phyloP scores from a whole-genome alignment of 345 rosid species.

The Mercurialis annua region DNA sequence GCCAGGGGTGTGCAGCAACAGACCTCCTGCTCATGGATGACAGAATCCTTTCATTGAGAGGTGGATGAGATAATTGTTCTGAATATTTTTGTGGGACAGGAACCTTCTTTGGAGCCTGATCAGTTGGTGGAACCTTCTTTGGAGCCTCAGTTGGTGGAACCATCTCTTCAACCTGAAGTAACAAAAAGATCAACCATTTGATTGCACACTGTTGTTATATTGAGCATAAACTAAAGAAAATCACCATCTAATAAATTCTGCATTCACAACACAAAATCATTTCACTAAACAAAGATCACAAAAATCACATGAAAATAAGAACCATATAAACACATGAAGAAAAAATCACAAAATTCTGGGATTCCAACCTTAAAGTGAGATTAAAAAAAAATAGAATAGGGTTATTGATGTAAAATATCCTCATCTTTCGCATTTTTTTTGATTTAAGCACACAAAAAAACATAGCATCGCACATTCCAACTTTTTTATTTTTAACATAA shows the following conservation, averaged over 20 bases:
- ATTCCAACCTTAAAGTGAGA: background rate
- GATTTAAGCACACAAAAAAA: too few species aligned
- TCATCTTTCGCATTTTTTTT: too few species aligned
- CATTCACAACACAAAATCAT: background rate
- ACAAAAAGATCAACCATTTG: background rate
- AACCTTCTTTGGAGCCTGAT: slow-evolving; percentile 38
- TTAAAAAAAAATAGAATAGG: too few species aligned
- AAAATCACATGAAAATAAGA: background rate
- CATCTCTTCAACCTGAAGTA: slow-evolving; percentile 43
- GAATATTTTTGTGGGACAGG: slow-evolving; percentile 20
- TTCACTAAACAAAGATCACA: background rate
- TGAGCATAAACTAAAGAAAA: slow-evolving; percentile 11
- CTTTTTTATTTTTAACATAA: too few species aligned
- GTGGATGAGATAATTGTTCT: slow-evolving; percentile 49
- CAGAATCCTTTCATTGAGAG: slow-evolving; percentile 91
- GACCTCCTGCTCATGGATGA: slow-evolving; percentile 89
- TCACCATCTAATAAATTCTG: background rate
- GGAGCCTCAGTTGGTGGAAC: slow-evolving; percentile 61
- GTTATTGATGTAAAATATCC: too few species aligned
- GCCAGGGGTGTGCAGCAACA: slow-evolving; percentile 98
- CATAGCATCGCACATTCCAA: too few species aligned
- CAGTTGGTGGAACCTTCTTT: slow-evolving; percentile 66
- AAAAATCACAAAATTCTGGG: background rate
- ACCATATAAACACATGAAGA: background rate
- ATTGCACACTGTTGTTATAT: background rate